Evolutionary conservation across 306 rosid species (phyloP).

Genomic region (Carpinus viminea): DNA sequence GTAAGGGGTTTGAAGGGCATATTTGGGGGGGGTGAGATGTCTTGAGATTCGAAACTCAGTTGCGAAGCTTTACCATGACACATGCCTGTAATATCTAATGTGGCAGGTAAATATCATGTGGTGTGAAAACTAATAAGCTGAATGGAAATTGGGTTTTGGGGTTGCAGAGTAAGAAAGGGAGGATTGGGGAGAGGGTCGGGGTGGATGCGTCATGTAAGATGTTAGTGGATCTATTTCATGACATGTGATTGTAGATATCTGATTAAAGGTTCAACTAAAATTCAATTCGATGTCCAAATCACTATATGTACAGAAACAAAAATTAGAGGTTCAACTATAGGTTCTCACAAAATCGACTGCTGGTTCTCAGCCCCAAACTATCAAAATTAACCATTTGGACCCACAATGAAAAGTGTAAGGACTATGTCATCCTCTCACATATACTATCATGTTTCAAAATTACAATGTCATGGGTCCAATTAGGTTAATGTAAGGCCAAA

Average conservation of each 20-base stretch:
- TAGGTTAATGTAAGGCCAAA: neutral
- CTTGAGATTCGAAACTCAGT: neutral
- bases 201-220: neutral
- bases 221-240: neutral
- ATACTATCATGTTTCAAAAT: neutral
- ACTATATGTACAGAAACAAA: neutral
- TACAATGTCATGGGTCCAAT: neutral
- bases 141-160: neutral
- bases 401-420: neutral
- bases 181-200: neutral
- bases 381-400: constrained; percentile 1
- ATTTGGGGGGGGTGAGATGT: no score
- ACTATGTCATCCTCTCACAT: neutral
- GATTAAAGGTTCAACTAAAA: neutral
- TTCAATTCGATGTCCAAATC: neutral
- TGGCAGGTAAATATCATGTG: no score
- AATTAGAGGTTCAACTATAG: neutral
- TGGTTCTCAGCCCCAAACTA: neutral
- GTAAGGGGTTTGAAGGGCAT: neutral
- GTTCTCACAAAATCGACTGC: neutral
- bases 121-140: no score
- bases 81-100: no score
- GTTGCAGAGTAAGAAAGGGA: neutral
- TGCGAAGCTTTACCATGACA: constrained; percentile 5
- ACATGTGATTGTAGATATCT: neutral